Evolutionary conservation across 805 yeast genomes (phyloP).

Genomic region (Candida nanaspora): DNA sequence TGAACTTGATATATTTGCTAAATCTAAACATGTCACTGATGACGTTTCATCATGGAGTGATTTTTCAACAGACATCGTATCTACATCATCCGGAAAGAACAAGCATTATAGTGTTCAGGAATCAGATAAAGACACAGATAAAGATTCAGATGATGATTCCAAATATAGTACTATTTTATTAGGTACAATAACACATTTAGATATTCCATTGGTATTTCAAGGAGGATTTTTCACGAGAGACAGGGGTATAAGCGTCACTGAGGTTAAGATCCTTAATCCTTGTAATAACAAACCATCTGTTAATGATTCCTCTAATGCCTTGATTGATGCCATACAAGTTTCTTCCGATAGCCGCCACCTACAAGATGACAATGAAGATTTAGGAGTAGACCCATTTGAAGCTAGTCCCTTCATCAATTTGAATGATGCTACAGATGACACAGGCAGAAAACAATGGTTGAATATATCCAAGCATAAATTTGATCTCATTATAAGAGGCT

Average conservation of each 20-base stretch:
- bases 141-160: neutral
- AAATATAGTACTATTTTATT: constrained; percentile 51
- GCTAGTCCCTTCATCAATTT: constrained; percentile 15
- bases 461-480: constrained; percentile 71
- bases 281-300: constrained; percentile 34
- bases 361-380: too few species aligned
- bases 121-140: neutral
- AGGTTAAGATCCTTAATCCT: constrained; percentile 66
- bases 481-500: constrained; percentile 78
- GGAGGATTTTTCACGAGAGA: constrained; percentile 73
- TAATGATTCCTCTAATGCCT: too few species aligned
- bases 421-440: constrained; percentile 5
- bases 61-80: too few species aligned
- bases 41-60: neutral
- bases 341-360: too few species aligned
- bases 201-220: constrained; percentile 63
- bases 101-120: too few species aligned
- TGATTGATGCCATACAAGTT: too few species aligned
- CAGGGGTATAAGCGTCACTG: constrained; percentile 52
- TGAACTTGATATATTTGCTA: constrained; percentile 82
- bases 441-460: constrained; percentile 53
- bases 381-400: too few species aligned
- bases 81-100: too few species aligned
- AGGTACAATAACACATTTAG: constrained; percentile 62
- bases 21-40: constrained; percentile 40